Base-by-base conservation (phyloP, 139 green algal species). In the Raphidocelis subcapitata region DNA sequence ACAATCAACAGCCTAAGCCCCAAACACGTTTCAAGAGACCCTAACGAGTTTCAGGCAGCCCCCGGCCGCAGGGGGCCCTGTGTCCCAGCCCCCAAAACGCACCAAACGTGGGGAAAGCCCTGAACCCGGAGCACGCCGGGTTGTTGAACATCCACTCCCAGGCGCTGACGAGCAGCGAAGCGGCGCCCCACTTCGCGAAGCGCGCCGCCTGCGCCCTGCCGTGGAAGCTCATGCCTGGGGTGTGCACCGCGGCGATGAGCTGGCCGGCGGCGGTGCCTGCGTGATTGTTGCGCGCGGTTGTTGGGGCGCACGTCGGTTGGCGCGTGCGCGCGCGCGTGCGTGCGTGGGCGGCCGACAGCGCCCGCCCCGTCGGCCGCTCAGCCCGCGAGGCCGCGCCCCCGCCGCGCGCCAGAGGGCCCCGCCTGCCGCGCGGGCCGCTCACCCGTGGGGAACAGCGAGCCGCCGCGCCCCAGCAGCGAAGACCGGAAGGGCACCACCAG, bases 61-160 rank as follows among this genome's bases (percentile, higher is more conserved):
- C n/a, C n/a, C n/a, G n/a, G n/a, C n/a, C n/a, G n/a, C n/a, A n/a
- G n/a, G n/a, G n/a, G n/a, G n/a, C n/a, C n/a, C n/a, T n/a, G n/a
- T n/a, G n/a, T n/a, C n/a, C n/a, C n/a, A n/a, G n/a, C n/a, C n/a
- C n/a, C n/a, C n/a, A n/a, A n/a, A n/a, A n/a, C n/a, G n/a, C 41
- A 49, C 70, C 70, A 31, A 77, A 70, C 29, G 70, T 77, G 0
- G 70, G 70, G 46, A 77, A 77, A 32, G 35, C 31, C 24, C 8
- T 55, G 60, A 77, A 77, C 32, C 70, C 70, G 31, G 69, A 64
- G 70, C 70, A 77, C 0, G 60, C 60, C 14, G 70, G 70, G 47
- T 77, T 70, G 61, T 70, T 77, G 70, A 77, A 77, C 20, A 77
- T 33, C 70, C 70, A 77, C 49, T 77, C 60, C 21, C 70, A 77